phyloP scores from a whole-genome alignment of 2,329 filamentous ascomycete species.

The Fusarium robinianum region DNA sequence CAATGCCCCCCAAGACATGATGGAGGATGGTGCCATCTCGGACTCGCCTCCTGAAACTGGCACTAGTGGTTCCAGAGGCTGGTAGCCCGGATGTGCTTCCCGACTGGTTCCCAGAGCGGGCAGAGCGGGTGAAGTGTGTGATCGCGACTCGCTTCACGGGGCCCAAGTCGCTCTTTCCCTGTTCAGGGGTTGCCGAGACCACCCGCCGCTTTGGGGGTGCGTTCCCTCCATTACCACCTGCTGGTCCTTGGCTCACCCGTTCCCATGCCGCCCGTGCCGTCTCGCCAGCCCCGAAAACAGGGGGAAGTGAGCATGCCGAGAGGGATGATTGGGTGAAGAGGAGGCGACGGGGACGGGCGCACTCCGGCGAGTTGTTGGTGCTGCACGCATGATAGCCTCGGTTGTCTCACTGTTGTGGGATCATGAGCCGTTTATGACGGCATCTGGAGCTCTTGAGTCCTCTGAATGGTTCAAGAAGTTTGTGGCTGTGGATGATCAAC shows the following conservation, averaged over 20 bases:
- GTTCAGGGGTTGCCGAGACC: slow-evolving; percentile 9
- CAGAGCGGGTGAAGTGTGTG: neutral
- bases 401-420: neutral
- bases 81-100: neutral
- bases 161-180: slow-evolving; percentile 1
- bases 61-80: neutral
- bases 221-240: slow-evolving; percentile 4
- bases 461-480: slow-evolving; percentile 11
- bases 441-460: slow-evolving; percentile 4
- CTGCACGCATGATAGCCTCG: slow-evolving; percentile 2
- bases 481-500: neutral
- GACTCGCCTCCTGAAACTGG: slow-evolving; percentile 3
- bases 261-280: neutral
- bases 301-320: slow-evolving; percentile 1
- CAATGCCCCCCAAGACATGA: slow-evolving; percentile 7
- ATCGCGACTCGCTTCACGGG: neutral
- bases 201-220: neutral
- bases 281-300: neutral
- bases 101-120: slow-evolving; percentile 3
- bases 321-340: neutral
- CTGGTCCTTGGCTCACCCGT: slow-evolving; percentile 1
- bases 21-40: slow-evolving; percentile 7
- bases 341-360: neutral
- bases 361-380: slow-evolving; percentile 4
- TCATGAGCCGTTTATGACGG: slow-evolving; percentile 9